Percentiles rank a stretch among this genome's conserved stretches.
These are phyloP conservation scores for Tolypocladium inflatum DNA, from an alignment of 2,329 filamentous ascomycete species.

Conservation along the genomic window DNA sequence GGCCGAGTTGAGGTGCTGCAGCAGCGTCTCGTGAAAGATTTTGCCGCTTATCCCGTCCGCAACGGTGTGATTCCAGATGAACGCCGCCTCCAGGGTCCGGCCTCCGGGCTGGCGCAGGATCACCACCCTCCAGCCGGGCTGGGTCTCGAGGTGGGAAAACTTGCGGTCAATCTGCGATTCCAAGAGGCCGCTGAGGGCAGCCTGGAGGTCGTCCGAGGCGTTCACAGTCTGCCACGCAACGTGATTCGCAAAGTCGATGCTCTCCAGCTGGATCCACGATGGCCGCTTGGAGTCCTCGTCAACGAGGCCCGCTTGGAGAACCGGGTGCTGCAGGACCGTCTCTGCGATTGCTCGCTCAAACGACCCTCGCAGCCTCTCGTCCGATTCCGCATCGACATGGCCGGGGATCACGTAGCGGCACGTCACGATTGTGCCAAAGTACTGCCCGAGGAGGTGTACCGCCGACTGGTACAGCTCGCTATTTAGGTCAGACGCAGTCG, in stretches of 20 bases:
- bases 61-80: constrained; percentile 16
- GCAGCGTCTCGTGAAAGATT: constrained; percentile 18
- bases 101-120: not conserved
- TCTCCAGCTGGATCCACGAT: constrained; percentile 7
- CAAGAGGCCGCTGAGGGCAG: not conserved
- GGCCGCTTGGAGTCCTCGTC: constrained; percentile 7
- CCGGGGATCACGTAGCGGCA: constrained; percentile 6
- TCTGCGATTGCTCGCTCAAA: not conserved
- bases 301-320: constrained; percentile 11
- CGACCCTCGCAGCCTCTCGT: not conserved
- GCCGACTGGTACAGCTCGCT: not conserved
- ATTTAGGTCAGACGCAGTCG: not conserved
- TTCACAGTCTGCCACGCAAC: constrained; percentile 7
- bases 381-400: not conserved
- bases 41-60: constrained; percentile 20
- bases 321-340: not conserved
- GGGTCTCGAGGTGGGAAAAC: constrained; percentile 7
- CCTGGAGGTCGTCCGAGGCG: not conserved
- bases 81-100: constrained; percentile 13
- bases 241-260: constrained; percentile 9
- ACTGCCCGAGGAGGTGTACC: not conserved
- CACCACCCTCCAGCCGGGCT: constrained; percentile 15
- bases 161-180: not conserved
- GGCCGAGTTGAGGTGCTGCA: constrained; percentile 14
- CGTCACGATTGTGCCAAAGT: constrained; percentile 2